Evolutionary conservation across 768 basidiomycete genomes (phyloP).

Genomic region (Podaxis rugospora): DNA sequence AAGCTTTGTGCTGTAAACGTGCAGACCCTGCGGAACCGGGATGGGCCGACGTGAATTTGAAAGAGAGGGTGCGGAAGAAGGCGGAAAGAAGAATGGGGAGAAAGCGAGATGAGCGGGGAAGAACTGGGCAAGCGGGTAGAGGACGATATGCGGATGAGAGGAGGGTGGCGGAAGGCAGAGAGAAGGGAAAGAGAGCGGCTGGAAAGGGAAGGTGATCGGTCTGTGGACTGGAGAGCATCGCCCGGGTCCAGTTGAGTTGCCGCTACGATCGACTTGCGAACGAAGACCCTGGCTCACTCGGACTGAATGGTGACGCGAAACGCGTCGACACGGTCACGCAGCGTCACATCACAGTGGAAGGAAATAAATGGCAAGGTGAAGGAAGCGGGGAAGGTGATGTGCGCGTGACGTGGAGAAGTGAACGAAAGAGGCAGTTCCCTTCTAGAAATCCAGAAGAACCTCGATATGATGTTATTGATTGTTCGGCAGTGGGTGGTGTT

Average conservation of each 20-base stretch:
- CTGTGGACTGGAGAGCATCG: not conserved
- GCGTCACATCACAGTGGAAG: slow-evolving; percentile 10
- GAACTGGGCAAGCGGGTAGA: slow-evolving; percentile 7
- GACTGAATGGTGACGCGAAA: slow-evolving; percentile 11
- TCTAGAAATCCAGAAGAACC: slow-evolving; percentile 29
- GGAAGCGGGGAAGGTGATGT: slow-evolving; percentile 10
- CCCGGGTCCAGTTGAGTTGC: slow-evolving; percentile 12
- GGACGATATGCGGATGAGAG: slow-evolving; percentile 17
- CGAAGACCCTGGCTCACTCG: slow-evolving; percentile 10
- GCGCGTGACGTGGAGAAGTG: slow-evolving; percentile 10
- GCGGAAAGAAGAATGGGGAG: slow-evolving; percentile 7
- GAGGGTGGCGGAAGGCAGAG: slow-evolving; percentile 17
- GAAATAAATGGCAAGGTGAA: slow-evolving; percentile 12
- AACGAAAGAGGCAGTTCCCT: slow-evolving; percentile 13
- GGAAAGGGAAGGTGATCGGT: slow-evolving; percentile 10
- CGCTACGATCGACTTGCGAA: slow-evolving; percentile 9
- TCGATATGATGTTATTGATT: slow-evolving; percentile 25
- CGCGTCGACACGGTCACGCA: slow-evolving; percentile 12
- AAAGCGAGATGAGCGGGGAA: slow-evolving; percentile 7
- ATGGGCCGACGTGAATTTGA: not conserved
- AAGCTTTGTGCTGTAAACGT: not conserved
- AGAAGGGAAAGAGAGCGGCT: slow-evolving; percentile 3
- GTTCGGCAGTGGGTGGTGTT: slow-evolving; percentile 22
- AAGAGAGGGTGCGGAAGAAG: slow-evolving; percentile 1
- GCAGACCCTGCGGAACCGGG: not conserved